A percentile compares a stretch with the other conserved stretches of the same genome.
Evolutionary conservation across 768 basidiomycete species (phyloP).

Genomic region (Naematelia aurantialba): DNA sequence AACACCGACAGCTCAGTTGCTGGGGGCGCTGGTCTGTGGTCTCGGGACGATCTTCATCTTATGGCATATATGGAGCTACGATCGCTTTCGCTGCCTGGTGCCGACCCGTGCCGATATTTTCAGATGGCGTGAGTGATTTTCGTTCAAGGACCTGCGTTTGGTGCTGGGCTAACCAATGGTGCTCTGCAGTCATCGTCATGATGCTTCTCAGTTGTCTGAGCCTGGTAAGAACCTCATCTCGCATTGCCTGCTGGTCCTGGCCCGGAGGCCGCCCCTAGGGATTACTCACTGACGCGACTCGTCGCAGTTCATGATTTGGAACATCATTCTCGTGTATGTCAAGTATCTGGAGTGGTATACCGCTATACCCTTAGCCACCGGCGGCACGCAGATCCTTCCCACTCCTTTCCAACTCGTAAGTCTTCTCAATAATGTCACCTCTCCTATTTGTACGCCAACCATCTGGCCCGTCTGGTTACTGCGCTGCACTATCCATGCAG

Average conservation of each 20-base stretch:
- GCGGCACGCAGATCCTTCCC: conserved; percentile 23
- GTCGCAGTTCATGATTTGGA: conserved; percentile 25
- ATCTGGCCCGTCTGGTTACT: too few relatives aligned
- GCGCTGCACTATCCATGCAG: background rate
- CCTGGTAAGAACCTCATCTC: background rate
- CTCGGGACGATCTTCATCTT: background rate
- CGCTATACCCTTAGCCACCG: conserved; percentile 22
- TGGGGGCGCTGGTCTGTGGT: background rate
- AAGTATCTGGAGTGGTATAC: conserved; percentile 41
- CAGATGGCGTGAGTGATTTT: background rate
- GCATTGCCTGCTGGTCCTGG: background rate
- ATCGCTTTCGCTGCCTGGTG: background rate
- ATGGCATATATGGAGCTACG: background rate
- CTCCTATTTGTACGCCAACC: too few relatives aligned
- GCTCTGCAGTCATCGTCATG: background rate
- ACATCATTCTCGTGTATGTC: conserved; percentile 21
- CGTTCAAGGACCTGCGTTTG: too few relatives aligned
- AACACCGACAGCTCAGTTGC: background rate
- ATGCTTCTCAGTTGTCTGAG: background rate
- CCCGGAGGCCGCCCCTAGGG: too few relatives aligned
- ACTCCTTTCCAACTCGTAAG: conserved; percentile 28
- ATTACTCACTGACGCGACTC: background rate
- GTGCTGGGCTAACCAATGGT: too few relatives aligned
- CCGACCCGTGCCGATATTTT: background rate
- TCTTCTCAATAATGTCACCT: background rate